These are phyloP conservation scores for Sporothrix mexicana DNA, from an alignment of 2,329 filamentous ascomycete genomes.

Conservation along the genomic window DNA sequence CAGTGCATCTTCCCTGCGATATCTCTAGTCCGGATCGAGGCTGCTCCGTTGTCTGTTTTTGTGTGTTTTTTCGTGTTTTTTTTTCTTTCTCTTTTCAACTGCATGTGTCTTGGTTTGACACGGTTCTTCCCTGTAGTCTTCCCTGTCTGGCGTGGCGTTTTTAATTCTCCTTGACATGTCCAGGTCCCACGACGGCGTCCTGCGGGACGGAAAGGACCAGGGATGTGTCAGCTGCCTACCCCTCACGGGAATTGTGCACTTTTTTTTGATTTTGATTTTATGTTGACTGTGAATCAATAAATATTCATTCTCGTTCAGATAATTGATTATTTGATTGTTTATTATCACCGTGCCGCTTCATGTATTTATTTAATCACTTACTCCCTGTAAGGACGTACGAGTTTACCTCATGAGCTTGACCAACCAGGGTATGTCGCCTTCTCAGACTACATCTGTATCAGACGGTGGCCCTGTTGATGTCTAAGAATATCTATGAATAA, in stretches of 20 bases:
- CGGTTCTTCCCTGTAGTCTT: too few species aligned
- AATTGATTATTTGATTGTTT: not conserved
- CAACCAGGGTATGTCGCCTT: conserved; percentile 3
- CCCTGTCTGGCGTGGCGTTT: too few species aligned
- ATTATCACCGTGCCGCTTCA: not conserved
- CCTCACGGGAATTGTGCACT: not conserved
- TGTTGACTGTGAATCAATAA: not conserved
- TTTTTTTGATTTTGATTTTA: not conserved
- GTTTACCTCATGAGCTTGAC: not conserved
- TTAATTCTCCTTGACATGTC: conserved; percentile 1
- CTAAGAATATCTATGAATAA: not conserved
- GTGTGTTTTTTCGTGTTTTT: not conserved
- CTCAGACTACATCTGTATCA: conserved; percentile 14
- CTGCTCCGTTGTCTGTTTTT: not conserved
- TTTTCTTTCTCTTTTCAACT: too few species aligned
- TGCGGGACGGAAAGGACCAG: conserved; percentile 9
- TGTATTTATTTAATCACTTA: not conserved
- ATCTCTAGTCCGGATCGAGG: conserved; percentile 1
- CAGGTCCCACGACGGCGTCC: not conserved
- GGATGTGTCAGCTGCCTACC: not conserved
- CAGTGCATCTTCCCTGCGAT: conserved; percentile 1
- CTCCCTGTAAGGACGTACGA: not conserved
- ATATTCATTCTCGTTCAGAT: not conserved
- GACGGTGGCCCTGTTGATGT: not conserved
- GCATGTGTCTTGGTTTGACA: too few species aligned